phyloP scores from a whole-genome alignment of 306 rosid species.

The Abrus precatorius region DNA sequence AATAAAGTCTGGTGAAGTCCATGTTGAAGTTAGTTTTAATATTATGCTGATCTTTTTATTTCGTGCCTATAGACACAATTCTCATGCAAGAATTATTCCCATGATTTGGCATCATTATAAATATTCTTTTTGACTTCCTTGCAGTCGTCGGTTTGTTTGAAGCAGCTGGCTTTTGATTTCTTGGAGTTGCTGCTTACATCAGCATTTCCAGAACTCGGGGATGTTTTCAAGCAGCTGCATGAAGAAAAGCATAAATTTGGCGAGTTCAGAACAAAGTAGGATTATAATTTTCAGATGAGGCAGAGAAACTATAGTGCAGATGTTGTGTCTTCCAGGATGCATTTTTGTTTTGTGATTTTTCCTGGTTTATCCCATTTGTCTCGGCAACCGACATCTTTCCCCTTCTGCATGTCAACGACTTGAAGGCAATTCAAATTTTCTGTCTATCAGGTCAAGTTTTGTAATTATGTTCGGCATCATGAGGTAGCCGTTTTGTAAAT shows the following conservation, averaged over 20 bases:
- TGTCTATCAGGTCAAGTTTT: constrained; percentile 9
- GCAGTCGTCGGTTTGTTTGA: constrained; percentile 92
- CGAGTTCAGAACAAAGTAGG: constrained; percentile 56
- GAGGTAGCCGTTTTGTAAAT: constrained; percentile 58
- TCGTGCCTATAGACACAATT: neutral
- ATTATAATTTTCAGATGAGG: constrained; percentile 32
- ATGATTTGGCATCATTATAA: constrained; percentile 12
- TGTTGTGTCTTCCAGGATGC: constrained; percentile 11
- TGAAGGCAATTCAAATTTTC: constrained; percentile 42
- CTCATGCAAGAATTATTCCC: neutral
- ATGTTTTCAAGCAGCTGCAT: constrained; percentile 75
- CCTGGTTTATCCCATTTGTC: constrained; percentile 24
- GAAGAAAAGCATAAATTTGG: constrained; percentile 84
- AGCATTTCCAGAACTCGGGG: constrained; percentile 84
- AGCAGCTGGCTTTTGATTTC: constrained; percentile 87
- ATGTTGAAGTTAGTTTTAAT: neutral
- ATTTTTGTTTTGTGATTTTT: constrained; percentile 11
- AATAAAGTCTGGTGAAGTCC: neutral
- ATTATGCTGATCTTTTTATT: neutral
- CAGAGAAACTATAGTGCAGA: constrained; percentile 7
- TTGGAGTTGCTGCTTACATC: constrained; percentile 78
- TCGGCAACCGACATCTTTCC: constrained; percentile 40
- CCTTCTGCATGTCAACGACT: constrained; percentile 7
- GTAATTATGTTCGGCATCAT: constrained; percentile 44
- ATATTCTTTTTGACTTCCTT: constrained; percentile 34